Base-by-base conservation (phyloP, 139 green algal genomes). In the Parachlorella kessleri region DNA sequence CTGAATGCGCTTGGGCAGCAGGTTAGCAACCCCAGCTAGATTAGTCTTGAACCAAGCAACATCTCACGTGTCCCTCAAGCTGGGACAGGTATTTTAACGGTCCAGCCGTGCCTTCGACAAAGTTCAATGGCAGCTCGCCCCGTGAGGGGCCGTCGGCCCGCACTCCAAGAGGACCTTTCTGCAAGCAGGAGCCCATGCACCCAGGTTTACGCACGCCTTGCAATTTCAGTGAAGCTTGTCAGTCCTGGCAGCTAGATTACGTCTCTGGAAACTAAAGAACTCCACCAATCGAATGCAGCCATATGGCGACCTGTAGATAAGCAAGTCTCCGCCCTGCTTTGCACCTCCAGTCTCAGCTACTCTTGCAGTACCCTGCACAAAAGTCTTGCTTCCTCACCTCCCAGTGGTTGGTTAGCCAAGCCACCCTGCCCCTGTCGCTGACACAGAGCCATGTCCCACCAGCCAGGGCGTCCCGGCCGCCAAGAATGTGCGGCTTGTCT, bases 371-470 rank as follows among this genome's bases (percentile, higher is more conserved):
- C n/a, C n/a, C n/a, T n/a, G n/a, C n/a, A n/a, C n/a, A n/a, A n/a
- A n/a, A n/a, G n/a, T n/a, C n/a, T n/a, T n/a, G n/a, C n/a, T n/a
- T n/a, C n/a, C n/a, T n/a, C n/a, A 42, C 75, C 75, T 81, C 24
- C 21, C 75, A 35, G 39, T 69, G 75, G 48, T 81, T 81, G 35
- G 75, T 81, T 4, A 81, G 48, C 9, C 64, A 81, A 4, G 75
- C 75, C n/a, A 66, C 75, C 1, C 75, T 65, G 4, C 75, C 75
- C 1, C 10, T n/a, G 30, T 24, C 40, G 63, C 74, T 54, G 1
- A 75, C 30, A 10, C 55, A 75, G 9, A 86, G 55, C 81, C 81
- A 86, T 2, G 81, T 86, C 36, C 81, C 81, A 3, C 75, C 75
- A 0, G 66, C 75, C 64, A 70, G 42, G 4, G 72, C 36, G 66